Conservation (phyloP, 2,329 filamentous ascomycete genomes). For the Phialocephala subalpina region DNA sequence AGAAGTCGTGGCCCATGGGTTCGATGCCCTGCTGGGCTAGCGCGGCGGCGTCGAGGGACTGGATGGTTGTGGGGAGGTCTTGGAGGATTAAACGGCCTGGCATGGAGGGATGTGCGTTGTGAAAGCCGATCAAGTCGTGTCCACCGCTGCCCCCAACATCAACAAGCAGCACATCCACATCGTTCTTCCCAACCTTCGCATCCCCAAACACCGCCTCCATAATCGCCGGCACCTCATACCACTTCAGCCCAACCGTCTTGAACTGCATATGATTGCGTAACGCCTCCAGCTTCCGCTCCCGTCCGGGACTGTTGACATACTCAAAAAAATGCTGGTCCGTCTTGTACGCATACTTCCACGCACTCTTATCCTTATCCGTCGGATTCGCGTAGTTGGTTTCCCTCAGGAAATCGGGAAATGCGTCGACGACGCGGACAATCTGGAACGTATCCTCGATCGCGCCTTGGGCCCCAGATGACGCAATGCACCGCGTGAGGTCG, state of each 20-base stretch:
- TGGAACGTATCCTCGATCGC: no score
- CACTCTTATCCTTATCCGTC: background rate
- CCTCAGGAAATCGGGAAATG: no score
- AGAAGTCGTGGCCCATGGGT: conserved; percentile 16
- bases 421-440: no score
- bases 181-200: no score
- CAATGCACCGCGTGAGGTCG: no score
- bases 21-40: conserved; percentile 7
- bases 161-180: background rate
- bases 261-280: conserved; percentile 8
- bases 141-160: background rate
- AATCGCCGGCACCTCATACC: conserved; percentile 9
- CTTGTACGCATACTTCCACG: conserved; percentile 2
- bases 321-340: conserved; percentile 10
- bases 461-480: no score
- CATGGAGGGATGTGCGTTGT: background rate
- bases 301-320: conserved; percentile 9
- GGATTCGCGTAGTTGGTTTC: conserved; percentile 5
- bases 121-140: background rate
- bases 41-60: background rate
- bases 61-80: background rate
- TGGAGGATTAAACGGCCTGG: background rate
- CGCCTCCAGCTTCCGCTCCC: conserved; percentile 2
- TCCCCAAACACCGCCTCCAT: conserved; percentile 7
- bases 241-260: conserved; percentile 10